A percentile compares a stretch with the other conserved stretches of the same genome.
phyloP scores from a whole-genome alignment of 2,329 filamentous ascomycete species.

The Colletotrichum cordylinicola region DNA sequence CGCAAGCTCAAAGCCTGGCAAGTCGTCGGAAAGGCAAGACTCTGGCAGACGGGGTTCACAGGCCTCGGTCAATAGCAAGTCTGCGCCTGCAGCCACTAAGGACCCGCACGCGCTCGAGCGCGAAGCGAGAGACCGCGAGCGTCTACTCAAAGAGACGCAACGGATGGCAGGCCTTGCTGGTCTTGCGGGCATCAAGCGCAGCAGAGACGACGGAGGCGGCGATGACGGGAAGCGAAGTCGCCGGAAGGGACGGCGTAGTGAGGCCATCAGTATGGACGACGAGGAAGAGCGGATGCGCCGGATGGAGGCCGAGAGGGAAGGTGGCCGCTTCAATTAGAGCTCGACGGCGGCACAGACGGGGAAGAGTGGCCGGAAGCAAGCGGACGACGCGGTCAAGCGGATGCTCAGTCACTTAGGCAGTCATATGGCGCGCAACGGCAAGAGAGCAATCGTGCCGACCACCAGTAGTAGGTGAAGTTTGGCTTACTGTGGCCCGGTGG shows the following conservation, averaged over 20 bases:
- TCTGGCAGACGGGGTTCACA: constrained; percentile 41
- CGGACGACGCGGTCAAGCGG: neutral
- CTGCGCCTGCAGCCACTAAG: constrained; percentile 31
- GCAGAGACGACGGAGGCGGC: constrained; percentile 47
- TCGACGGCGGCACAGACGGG: neutral
- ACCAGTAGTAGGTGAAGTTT: neutral
- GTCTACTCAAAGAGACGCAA: constrained; percentile 72
- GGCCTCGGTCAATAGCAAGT: constrained; percentile 32
- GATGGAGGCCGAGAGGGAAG: constrained; percentile 66
- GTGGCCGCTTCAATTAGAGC: constrained; percentile 50
- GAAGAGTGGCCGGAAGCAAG: neutral
- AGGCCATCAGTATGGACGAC: constrained; percentile 51
- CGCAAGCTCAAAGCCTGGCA: constrained; percentile 28
- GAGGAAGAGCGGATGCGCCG: constrained; percentile 60
- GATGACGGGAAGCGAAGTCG: constrained; percentile 40
- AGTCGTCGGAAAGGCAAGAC: constrained; percentile 26
- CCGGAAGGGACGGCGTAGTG: constrained; percentile 55
- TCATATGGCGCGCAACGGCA: neutral
- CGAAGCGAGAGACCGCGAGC: constrained; percentile 69
- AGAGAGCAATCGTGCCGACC: neutral
- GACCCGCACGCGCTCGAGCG: constrained; percentile 75
- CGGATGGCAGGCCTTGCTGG: constrained; percentile 62
- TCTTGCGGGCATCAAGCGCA: constrained; percentile 53
- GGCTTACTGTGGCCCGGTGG: neutral
- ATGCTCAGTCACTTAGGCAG: neutral